Base-by-base conservation (phyloP, 495 filamentous ascomycete species). In the Pseudoneurospora amorphoporcata region DNA sequence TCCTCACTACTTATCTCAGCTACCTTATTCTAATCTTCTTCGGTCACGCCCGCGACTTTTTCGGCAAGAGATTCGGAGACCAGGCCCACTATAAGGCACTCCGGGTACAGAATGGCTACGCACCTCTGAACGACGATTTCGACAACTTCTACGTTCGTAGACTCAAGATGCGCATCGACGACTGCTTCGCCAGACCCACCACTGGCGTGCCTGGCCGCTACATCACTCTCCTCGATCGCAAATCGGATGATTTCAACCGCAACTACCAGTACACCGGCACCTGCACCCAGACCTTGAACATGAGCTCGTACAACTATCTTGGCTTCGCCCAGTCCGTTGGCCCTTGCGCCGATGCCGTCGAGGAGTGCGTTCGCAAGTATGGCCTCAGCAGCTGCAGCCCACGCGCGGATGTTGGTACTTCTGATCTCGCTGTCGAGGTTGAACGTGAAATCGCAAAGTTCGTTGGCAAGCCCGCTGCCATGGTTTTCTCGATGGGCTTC, bases 251-350 rank as follows among this genome's bases (percentile, higher is more conserved):
- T 77, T 91, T 93, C 84, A 98, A 98, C 81, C 86, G 90, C 75
- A 88, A 89, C 75, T 99, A 97, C 84, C 88, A 92, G 76, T 87
- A 92, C 76, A 94, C 91, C 10, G 96, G 96, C 43, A 96, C 93
- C 41, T 89, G 88, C 68, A 98, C 95, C n/a, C 93, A 99, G 79
- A 98, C 95, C 0, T 83, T 99, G 72, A 99, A 99, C 80, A 89
- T 99, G 90, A 97, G 94, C 83, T 99, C 95, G 4, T 99, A 99
- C 87, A 99, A 99, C 78, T 99, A 99, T 76, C 92, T 99, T 8
- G 95, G 95, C 38, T 99, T 99, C 78, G 95, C 95, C 72, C 96
- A 99, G 81, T 98, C 95, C 1, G 94, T 97, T 77, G 95, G 95
- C 17, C 95, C 95, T 43, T 98, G 96, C 80, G 96, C 96, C 38